Conservation (phyloP, 129 eudicot species). For the Helianthus tuberosus region DNA sequence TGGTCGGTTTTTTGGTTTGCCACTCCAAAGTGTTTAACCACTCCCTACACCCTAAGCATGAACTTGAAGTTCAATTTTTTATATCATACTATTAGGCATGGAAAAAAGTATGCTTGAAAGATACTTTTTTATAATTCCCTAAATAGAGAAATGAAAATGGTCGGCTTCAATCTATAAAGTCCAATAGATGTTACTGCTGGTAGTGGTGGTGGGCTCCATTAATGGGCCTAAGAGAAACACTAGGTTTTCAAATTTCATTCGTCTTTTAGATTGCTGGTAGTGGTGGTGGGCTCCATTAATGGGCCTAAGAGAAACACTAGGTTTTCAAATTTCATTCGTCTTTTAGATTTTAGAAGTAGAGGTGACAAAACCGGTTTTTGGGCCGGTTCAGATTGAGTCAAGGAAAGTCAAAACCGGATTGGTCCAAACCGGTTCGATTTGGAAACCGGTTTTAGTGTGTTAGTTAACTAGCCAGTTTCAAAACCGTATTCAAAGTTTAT, state of each 20-base stretch:
- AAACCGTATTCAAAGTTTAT: too few species aligned
- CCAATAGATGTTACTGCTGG: neutral
- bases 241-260: neutral
- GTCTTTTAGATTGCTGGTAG: neutral
- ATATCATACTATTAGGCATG: neutral
- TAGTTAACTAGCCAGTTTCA: too few species aligned
- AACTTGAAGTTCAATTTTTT: too few species aligned
- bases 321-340: neutral
- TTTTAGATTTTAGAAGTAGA: too few species aligned
- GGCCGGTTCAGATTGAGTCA: too few species aligned
- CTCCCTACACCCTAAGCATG: too few species aligned
- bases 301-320: neutral
- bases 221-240: neutral
- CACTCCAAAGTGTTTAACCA: too few species aligned
- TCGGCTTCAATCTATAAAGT: neutral
- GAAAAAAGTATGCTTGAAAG: neutral
- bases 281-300: slow-evolving; percentile 12
- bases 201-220: slow-evolving; percentile 16
- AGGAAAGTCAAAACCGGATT: too few species aligned
- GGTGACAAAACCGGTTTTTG: too few species aligned
- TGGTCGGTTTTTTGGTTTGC: too few species aligned
- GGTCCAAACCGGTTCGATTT: too few species aligned
- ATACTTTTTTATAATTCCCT: neutral
- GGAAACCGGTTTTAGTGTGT: too few species aligned
- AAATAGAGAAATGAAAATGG: neutral